A percentile compares a stretch with the other conserved stretches of the same genome.
Evolutionary conservation across 345 rosid species (phyloP).

Genomic region (Microthlaspi erraticum): DNA sequence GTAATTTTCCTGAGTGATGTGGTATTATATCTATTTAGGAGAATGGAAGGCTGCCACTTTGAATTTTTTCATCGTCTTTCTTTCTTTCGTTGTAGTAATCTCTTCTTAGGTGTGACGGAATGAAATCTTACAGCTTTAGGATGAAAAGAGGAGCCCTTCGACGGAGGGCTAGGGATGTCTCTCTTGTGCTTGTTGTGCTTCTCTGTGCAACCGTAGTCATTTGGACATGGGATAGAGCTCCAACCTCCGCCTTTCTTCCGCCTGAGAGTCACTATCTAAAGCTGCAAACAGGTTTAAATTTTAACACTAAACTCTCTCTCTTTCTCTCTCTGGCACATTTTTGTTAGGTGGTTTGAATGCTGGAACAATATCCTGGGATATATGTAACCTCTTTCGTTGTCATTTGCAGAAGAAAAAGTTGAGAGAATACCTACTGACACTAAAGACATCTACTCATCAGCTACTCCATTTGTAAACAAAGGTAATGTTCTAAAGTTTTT

Average conservation of each 20-base stretch:
- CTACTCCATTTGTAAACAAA: constrained; percentile 30
- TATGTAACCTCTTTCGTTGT: constrained; percentile 25
- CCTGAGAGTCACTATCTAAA: constrained; percentile 50
- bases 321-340: constrained; percentile 12
- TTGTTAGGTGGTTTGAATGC: constrained; percentile 15
- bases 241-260: constrained; percentile 55
- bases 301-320: constrained; percentile 21
- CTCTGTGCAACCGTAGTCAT: constrained; percentile 56
- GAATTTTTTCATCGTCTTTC: background rate
- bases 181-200: constrained; percentile 62
- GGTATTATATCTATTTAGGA: constrained; percentile 17
- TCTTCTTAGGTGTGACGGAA: constrained; percentile 7
- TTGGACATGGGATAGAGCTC: constrained; percentile 68
- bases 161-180: constrained; percentile 55
- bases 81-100: background rate
- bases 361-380: constrained; percentile 11
- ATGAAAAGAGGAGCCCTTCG: constrained; percentile 63
- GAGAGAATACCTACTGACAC: constrained; percentile 25
- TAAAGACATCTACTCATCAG: constrained; percentile 36
- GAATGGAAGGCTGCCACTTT: background rate
- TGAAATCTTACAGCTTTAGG: constrained; percentile 42
- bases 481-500: constrained; percentile 22
- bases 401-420: constrained; percentile 39
- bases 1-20: constrained; percentile 10
- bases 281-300: constrained; percentile 55